These are phyloP conservation scores for Moricandia arvensis DNA, from an alignment of 345 rosid species.

Conservation along the genomic window DNA sequence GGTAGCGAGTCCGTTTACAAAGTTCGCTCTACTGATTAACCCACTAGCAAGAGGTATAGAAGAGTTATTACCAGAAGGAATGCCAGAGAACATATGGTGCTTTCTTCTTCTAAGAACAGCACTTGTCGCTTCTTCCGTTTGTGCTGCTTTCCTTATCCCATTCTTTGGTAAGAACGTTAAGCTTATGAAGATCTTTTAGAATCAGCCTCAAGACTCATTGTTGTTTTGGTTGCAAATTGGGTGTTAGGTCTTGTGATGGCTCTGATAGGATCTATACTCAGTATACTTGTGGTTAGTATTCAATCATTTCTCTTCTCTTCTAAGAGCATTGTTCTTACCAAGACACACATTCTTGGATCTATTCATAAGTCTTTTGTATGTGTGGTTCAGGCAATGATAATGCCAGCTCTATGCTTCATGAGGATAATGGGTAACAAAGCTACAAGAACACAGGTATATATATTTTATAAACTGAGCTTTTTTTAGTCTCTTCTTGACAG, in stretches of 20 bases:
- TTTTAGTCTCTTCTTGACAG: neutral
- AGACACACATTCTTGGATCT: slow-evolving; percentile 4
- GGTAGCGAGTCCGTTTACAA: slow-evolving; percentile 89
- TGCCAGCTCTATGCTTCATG: slow-evolving; percentile 79
- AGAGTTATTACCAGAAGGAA: slow-evolving; percentile 66
- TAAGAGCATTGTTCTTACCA: neutral
- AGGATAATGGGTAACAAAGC: slow-evolving; percentile 71
- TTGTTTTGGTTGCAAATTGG: neutral
- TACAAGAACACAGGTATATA: slow-evolving; percentile 55
- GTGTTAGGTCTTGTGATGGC: slow-evolving; percentile 79
- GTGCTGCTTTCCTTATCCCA: slow-evolving; percentile 76
- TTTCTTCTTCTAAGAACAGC: slow-evolving; percentile 64
- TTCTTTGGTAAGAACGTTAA: slow-evolving; percentile 61
- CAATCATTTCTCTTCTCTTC: slow-evolving; percentile 1
- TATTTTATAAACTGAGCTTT: neutral
- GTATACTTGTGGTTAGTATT: slow-evolving; percentile 64
- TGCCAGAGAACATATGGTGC: slow-evolving; percentile 56
- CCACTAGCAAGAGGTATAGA: slow-evolving; percentile 90
- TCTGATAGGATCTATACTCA: slow-evolving; percentile 81
- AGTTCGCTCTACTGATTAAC: slow-evolving; percentile 79
- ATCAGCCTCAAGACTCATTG: neutral
- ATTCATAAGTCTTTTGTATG: neutral
- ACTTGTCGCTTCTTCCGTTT: slow-evolving; percentile 78
- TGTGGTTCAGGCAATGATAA: slow-evolving; percentile 61
- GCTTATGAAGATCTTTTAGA: neutral